Conservation (phyloP, 2,329 filamentous ascomycete genomes). For the Arthroderma sp. region DNA sequence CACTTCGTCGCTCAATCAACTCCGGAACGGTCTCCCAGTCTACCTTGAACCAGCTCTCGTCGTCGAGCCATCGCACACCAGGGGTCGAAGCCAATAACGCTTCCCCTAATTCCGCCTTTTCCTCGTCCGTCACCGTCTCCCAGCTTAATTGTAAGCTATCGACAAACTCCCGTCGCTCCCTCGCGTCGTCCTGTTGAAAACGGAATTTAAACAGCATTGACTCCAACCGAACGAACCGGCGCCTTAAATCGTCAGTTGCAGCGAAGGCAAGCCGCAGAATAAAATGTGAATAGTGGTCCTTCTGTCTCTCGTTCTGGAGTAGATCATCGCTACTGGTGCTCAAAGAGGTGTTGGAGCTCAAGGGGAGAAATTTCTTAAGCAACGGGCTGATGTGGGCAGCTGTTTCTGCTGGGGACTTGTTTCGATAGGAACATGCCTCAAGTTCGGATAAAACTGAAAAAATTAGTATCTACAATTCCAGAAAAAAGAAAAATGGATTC, state of each 20-base stretch:
- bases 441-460: constrained; percentile 38
- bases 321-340: constrained; percentile 39
- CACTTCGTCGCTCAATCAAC: constrained; percentile 65
- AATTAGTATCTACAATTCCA: background rate
- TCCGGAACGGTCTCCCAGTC: constrained; percentile 92
- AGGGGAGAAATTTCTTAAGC: constrained; percentile 73
- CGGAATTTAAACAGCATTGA: constrained; percentile 78
- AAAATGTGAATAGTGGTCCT: constrained; percentile 96
- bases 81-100: constrained; percentile 50
- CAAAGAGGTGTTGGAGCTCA: constrained; percentile 61
- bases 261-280: constrained; percentile 89
- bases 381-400: constrained; percentile 71
- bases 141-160: constrained; percentile 67
- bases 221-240: constrained; percentile 76
- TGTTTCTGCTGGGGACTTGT: constrained; percentile 73
- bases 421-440: constrained; percentile 91
- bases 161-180: constrained; percentile 66
- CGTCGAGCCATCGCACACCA: constrained; percentile 44
- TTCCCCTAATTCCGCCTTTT: constrained; percentile 55
- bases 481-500: background rate
- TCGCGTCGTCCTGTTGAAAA: constrained; percentile 61
- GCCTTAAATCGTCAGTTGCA: constrained; percentile 76
- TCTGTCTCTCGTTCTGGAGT: constrained; percentile 64
- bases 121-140: constrained; percentile 68
- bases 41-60: constrained; percentile 89